A percentile compares a stretch with the other conserved stretches of the same genome.
phyloP scores from a whole-genome alignment of 345 rosid species.

The Citrus sp. region DNA sequence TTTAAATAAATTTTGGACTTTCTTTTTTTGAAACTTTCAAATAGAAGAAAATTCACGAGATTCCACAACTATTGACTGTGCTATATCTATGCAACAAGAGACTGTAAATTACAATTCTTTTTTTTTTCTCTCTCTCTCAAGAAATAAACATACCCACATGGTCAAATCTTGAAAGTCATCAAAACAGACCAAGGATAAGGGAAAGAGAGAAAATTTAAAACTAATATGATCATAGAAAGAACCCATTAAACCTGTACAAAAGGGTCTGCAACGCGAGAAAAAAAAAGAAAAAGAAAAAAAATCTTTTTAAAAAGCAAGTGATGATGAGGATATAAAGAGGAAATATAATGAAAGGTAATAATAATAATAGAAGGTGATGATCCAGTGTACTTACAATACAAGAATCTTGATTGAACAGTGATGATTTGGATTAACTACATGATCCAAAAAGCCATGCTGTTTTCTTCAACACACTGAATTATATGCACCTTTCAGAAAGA shows the following conservation, averaged over 20 bases:
- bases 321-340: background rate
- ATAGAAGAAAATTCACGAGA: background rate
- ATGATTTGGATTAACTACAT: background rate
- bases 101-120: background rate
- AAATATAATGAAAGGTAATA: background rate
- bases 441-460: background rate
- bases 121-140: too few species aligned
- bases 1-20: background rate
- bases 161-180: background rate
- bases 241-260: background rate
- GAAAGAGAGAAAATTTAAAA: background rate
- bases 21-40: background rate
- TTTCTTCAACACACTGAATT: background rate
- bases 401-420: background rate
- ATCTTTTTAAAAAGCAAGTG: background rate
- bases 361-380: background rate
- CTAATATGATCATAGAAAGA: background rate
- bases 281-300: background rate
- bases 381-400: constrained; percentile 12
- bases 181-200: background rate
- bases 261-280: background rate
- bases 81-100: background rate
- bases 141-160: too few species aligned
- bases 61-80: background rate
- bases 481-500: background rate